Base-by-base conservation (phyloP, 2,329 filamentous ascomycete genomes). In the Epichloe festucae region DNA sequence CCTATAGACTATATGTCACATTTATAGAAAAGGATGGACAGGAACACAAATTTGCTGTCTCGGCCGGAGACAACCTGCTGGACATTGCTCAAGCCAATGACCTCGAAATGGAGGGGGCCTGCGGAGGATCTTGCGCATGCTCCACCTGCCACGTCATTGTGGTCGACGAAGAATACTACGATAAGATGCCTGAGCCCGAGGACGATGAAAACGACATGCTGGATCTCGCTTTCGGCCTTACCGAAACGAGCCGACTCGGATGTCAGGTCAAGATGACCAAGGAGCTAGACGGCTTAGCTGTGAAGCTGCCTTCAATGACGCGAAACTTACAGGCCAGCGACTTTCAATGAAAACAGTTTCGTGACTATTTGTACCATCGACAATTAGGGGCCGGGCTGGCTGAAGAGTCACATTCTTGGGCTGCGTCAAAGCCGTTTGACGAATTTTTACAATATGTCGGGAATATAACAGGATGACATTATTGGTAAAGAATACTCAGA, bases 81-180 rank as follows among this genome's bases (percentile, higher is more conserved):
- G 91, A 97, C 63, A 91, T 98, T 63, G 93, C 91, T 21, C 91
- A 96, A 67, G 88, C 86, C 45, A 81, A 97, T 68, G 91, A 97
- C 63, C 74, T 98, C 42, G 93, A 98, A 68, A 97, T 98, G 91
- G 93, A 98, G 74, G 90, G 23, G 55, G 93, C 93, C 12, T 98
- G 93, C 64, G 93, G 93, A 59, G 93, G 89, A 21, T 93, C 87
- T 36, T 95, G 89, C 69, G 89, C 89, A 51, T 95, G 89, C 72
- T 93, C 87, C 52, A 95, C 89, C 5, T 95, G 89, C 72, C 89
- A 95, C 70, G 84, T 95, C 52, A 89, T 95, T 55, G 86, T 95
- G 39, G 69, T 79, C 53, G 81, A 85, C 62, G 80, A 87, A 44
- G 78, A 79, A 4, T 78, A 81, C 68, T 91, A 85, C 70, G 85